Conservation (phyloP, 208 protist genomes). For the Zelonia costaricensis region DNA sequence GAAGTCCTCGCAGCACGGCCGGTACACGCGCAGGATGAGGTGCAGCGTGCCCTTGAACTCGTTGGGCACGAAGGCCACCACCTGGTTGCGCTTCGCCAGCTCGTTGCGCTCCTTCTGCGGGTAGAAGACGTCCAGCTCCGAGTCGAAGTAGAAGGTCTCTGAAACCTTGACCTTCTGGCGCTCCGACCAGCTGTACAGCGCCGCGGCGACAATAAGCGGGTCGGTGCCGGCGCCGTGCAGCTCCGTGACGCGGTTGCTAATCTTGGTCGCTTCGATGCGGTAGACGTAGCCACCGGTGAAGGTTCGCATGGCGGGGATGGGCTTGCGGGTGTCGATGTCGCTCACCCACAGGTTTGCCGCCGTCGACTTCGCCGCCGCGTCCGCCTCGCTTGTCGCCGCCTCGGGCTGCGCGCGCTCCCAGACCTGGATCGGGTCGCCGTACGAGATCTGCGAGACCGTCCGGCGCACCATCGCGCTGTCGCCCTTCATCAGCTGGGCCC, state of each 20-base stretch:
- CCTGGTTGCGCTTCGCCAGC: conserved; percentile 55
- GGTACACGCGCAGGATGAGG: conserved; percentile 67
- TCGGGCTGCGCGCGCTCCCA: conserved; percentile 47
- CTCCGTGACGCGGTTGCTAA: conserved; percentile 61
- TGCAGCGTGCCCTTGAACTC: conserved; percentile 77
- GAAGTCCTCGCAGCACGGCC: conserved; percentile 76
- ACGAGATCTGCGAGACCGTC: conserved; percentile 62
- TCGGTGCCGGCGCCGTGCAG: conserved; percentile 77
- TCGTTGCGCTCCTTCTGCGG: conserved; percentile 73
- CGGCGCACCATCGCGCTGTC: conserved; percentile 40
- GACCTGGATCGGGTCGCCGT: conserved; percentile 84
- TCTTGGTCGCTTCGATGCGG: conserved; percentile 48
- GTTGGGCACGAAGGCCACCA: conserved; percentile 76
- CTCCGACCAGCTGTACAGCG: conserved; percentile 61
- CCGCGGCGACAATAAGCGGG: conserved; percentile 62
- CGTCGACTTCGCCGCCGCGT: conserved; percentile 25
- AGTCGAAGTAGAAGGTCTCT: conserved; percentile 90
- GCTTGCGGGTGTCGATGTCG: conserved; percentile 75
- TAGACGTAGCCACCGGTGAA: conserved; percentile 73
- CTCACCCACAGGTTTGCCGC: conserved; percentile 63
- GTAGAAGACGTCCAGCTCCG: conserved; percentile 79
- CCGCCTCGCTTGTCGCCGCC: conserved; percentile 1
- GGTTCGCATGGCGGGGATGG: conserved; percentile 61
- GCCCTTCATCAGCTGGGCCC: conserved; percentile 34
- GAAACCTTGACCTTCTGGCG: conserved; percentile 65